A percentile compares a stretch with the other conserved stretches of the same genome.
phyloP scores from a whole-genome alignment of 78 protist species.

The Reticulomyxa filosa region DNA sequence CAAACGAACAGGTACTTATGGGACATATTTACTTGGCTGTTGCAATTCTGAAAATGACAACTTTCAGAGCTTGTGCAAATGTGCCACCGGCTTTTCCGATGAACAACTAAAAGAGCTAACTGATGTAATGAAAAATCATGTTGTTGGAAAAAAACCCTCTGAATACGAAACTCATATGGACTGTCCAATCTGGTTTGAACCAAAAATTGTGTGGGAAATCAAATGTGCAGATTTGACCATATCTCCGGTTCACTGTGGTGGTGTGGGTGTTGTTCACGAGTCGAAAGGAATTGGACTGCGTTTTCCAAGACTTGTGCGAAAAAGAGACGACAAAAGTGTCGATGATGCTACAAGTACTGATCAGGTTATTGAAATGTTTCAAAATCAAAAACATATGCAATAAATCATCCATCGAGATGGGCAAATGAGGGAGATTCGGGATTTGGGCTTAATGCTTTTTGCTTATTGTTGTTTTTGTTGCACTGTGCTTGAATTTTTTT shows the following conservation, averaged over 20 bases:
- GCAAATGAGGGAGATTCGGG: no score
- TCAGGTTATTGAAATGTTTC: no score
- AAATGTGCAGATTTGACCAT: background rate
- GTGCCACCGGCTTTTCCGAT: background rate
- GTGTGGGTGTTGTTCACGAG: background rate
- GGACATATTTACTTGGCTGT: conserved; percentile 77
- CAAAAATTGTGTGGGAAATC: conserved; percentile 3
- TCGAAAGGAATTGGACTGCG: background rate
- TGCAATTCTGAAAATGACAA: conserved; percentile 62
- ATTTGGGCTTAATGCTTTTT: no score
- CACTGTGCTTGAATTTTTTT: no score
- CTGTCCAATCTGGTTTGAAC: background rate
- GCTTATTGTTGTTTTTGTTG: no score
- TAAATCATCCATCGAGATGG: no score
- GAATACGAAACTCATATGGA: background rate
- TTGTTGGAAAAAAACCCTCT: no score
- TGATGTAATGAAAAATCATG: background rate
- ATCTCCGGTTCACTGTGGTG: conserved; percentile 7
- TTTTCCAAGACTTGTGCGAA: no score
- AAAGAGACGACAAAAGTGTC: no score
- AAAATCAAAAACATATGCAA: no score
- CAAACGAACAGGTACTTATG: conserved; percentile 79
- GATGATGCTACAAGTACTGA: no score
- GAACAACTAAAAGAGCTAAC: background rate
- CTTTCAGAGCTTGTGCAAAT: conserved; percentile 67